Evolutionary conservation across 257 asterid species (phyloP).

Genomic region (Thymus quinquecostatus): DNA sequence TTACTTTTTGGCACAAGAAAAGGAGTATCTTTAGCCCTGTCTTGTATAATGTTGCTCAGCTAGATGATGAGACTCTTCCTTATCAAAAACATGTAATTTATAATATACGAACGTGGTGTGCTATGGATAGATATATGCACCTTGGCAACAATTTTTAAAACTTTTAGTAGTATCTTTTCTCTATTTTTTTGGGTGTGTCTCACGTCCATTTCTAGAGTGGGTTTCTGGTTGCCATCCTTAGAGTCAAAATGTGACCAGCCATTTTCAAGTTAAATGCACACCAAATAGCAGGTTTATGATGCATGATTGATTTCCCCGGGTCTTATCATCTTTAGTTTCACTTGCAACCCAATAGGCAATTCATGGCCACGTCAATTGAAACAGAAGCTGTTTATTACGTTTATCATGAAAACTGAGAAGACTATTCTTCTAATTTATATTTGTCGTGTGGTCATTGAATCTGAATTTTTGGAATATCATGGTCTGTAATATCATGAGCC

Average conservation of each 20-base stretch:
- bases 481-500: not conserved
- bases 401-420: not conserved
- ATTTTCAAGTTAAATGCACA: conserved; percentile 16
- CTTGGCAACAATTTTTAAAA: not conserved
- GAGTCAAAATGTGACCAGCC: not conserved
- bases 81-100: not conserved
- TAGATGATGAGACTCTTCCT: not conserved
- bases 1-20: not conserved
- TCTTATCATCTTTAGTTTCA: not conserved
- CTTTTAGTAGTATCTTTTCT: not conserved
- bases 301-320: conserved; percentile 11
- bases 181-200: not conserved
- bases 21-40: conserved; percentile 1
- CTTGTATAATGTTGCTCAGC: conserved; percentile 1
- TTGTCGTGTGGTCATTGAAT: conserved; percentile 1
- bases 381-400: not conserved
- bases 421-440: not conserved
- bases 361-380: not conserved
- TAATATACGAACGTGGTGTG: conserved; percentile 18
- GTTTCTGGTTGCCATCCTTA: not conserved
- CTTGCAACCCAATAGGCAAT: not conserved
- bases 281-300: not conserved
- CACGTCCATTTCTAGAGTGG: conserved; percentile 1
- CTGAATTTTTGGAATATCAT: not conserved
- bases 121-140: not conserved